Base-by-base conservation (phyloP, 805 yeast species). In the Kluyveromyces nonfermentans region DNA sequence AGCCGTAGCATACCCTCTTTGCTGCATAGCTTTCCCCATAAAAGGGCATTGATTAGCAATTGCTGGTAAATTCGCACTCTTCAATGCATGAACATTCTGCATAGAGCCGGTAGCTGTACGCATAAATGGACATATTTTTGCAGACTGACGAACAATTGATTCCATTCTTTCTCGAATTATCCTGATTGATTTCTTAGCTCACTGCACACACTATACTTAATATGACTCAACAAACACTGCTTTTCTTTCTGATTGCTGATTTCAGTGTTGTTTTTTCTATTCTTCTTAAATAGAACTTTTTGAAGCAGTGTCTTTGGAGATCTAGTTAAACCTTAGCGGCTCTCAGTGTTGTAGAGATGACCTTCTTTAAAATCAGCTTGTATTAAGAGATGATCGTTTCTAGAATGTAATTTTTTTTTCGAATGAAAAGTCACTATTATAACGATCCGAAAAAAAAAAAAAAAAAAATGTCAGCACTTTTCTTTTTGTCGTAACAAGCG, bases 31-130 rank as follows among this genome's bases (percentile, higher is more conserved):
- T 42, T 80, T 79, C 20, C 86, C 86, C 83, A 88, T 85, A 44
- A 88, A 83, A n/a, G 97, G 97, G 64, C 97, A 89, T 48, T 73
- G 75, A 37, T 74, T 64, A 43, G 95, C 96, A 50, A 75, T 76
- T 37, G 65, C 56, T 38, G 73, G 68, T 59, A 83, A 73, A 20
- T 56, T 52, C 21, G 50, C 42, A 16, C 45, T 51, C 21, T 48
- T 65, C 57, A 28, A 73, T 59, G 45, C 44, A 42, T 46, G 39
- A 22, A 52, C 46, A 37, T 47, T 51, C 22, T 47, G 49, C 40
- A 42, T 28, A n/a, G 56, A 52, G 10, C 47, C 35, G 8, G 54
- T 38, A 6, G 54, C 52, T 48, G 59, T 46, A 58, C 77, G 76
- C 56, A 89, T 78, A 63, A 85, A 89, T 18, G 97, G 97, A 62